phyloP scores from a whole-genome alignment of 495 filamentous ascomycete species.

The Barbatosphaeria neglecta region DNA sequence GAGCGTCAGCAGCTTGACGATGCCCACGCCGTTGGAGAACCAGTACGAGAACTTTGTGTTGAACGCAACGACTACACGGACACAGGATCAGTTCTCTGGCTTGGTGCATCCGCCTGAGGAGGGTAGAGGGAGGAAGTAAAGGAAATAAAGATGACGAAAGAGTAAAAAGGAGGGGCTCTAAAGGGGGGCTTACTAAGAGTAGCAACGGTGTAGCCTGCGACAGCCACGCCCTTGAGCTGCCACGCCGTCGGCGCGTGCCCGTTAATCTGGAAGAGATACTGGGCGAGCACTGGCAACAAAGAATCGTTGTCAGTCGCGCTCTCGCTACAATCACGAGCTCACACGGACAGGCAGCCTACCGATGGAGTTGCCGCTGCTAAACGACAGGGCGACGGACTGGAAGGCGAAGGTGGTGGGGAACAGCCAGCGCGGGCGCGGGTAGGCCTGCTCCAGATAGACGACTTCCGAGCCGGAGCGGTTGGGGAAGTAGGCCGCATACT shows the following conservation, averaged over 20 bases:
- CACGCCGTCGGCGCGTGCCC: conserved; percentile 37
- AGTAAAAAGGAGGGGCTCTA: background rate
- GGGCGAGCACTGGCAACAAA: conserved; percentile 22
- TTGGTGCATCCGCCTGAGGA: too few species aligned
- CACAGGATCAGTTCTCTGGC: background rate
- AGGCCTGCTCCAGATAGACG: conserved; percentile 56
- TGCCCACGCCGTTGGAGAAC: conserved; percentile 43
- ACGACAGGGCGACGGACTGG: conserved; percentile 47
- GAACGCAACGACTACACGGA: conserved; percentile 31
- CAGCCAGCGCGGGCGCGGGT: conserved; percentile 48
- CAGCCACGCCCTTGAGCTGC: conserved; percentile 52
- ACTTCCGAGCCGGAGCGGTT: conserved; percentile 54
- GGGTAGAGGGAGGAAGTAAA: too few species aligned
- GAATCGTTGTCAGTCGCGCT: background rate
- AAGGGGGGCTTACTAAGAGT: conserved; percentile 24
- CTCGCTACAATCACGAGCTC: background rate
- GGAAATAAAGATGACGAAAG: too few species aligned
- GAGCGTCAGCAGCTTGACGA: conserved; percentile 45
- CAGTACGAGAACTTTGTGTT: conserved; percentile 43
- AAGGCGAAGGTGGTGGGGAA: conserved; percentile 51
- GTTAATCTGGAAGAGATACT: conserved; percentile 44
- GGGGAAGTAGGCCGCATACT: conserved; percentile 51
- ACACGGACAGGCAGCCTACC: conserved; percentile 21
- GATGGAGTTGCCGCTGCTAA: conserved; percentile 52
- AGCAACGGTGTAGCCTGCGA: conserved; percentile 47